Evolutionary conservation across 306 rosid species (phyloP), one percentile per base, ranked within the genome.

Genomic region (Lupinus albus): DNA sequence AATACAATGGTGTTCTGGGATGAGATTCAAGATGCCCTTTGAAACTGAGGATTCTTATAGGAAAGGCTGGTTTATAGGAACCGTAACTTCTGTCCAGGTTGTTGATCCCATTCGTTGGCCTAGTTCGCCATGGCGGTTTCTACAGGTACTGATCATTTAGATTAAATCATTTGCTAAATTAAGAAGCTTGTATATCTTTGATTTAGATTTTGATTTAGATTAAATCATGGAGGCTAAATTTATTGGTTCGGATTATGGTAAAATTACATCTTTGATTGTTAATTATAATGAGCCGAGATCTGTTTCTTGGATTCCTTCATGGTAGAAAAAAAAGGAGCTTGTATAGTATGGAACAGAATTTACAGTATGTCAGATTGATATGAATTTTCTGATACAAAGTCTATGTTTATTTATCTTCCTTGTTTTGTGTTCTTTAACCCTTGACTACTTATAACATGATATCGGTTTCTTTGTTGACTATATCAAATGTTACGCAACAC

Each of bases 61-160:
- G 68, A 86, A 90, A 51, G 90, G 99, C 75, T 93, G 99, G 99
- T 93, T 93, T 76, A 90, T 90, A 96, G 99, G 99, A 49, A 93
- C 99, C 4, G 78, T 93, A 51, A 83, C 97, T 79, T 81, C 88
- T 68, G 86, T 81, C 58, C 83, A 84, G 66, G 85, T 79, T 51
- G 83, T 82, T 12, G 88, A 88, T 85, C 91, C 97, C n/a, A 51
- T 79, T 67, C 85, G 74, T 35, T 93, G 97, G 94, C 88, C 95
- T 33, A 85, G 85, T 84, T 93, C 99, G 68, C 99, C 99, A 45
- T 93, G 99, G 99, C 91, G 97, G 3, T 84, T 83, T 71, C 78
- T 93, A 18, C 91, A 90, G 97, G 99, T 93, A 77, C 16, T 6
- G 41, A 9, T 35, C 17, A 13, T 17, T 38, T 13, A 7, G 50